Evolutionary conservation across 768 basidiomycete genomes (phyloP).

Genomic region (Serendipita sp.): DNA sequence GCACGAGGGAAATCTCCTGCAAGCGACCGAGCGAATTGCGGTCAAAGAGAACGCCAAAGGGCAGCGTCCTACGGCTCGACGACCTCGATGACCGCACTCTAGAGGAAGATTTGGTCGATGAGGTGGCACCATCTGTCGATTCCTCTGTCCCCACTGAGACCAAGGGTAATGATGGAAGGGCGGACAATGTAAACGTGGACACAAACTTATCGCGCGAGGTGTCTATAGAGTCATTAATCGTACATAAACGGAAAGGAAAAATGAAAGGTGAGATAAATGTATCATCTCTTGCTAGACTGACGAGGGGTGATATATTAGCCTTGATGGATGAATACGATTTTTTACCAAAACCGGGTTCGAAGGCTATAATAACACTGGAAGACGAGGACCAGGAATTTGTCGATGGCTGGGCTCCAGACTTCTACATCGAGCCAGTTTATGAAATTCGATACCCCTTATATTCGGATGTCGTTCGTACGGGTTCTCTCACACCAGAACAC

Average conservation of each 20-base stretch:
- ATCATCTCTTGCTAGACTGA: neutral
- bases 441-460: neutral
- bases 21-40: constrained; percentile 1
- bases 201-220: neutral
- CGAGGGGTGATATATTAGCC: neutral
- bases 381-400: constrained; percentile 3
- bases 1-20: neutral
- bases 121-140: neutral
- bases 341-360: neutral
- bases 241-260: neutral
- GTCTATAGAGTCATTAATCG: neutral
- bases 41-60: neutral
- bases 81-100: neutral
- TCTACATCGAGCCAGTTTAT: neutral
- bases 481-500: neutral
- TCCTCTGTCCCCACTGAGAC: neutral
- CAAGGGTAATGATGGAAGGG: neutral
- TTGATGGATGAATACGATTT: constrained; percentile 6
- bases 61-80: neutral
- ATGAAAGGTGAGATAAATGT: neutral
- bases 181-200: neutral
- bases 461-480: neutral
- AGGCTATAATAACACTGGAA: neutral
- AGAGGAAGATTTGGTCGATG: neutral
- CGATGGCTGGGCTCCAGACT: neutral